Evolutionary conservation across 164 flowering plant species (phyloP).

Genomic region (Piper betle): DNA sequence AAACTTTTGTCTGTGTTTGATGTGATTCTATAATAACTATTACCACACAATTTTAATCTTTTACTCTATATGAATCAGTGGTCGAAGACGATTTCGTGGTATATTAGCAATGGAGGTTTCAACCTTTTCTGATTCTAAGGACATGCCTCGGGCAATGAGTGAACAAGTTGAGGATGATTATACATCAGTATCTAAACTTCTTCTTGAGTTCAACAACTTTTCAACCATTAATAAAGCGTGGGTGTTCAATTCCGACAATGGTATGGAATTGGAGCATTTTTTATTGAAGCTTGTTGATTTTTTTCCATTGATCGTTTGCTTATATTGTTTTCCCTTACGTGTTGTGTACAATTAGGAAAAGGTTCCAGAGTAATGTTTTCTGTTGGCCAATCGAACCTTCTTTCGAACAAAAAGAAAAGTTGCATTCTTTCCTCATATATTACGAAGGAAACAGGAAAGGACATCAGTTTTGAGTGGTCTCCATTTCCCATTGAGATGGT

Average conservation of each 20-base stretch:
- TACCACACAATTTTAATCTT: not conserved
- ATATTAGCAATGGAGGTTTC: conserved; percentile 36
- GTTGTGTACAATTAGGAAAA: conserved; percentile 26
- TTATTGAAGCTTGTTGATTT: not conserved
- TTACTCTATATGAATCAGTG: not conserved
- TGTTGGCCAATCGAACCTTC: conserved; percentile 60
- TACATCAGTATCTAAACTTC: conserved; percentile 51
- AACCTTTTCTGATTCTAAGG: conserved; percentile 21
- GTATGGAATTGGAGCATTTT: conserved; percentile 18
- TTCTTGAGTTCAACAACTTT: conserved; percentile 52
- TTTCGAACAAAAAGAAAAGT: conserved; percentile 71
- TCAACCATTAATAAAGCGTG: conserved; percentile 72
- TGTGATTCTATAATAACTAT: not conserved
- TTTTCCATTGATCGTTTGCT: not conserved
- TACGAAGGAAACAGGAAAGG: conserved; percentile 18
- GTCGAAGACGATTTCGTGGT: conserved; percentile 17
- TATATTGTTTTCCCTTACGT: not conserved
- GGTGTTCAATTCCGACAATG: conserved; percentile 45
- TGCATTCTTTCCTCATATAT: conserved; percentile 47
- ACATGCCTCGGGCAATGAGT: conserved; percentile 35
- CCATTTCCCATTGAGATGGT: conserved; percentile 85
- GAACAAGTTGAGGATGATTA: conserved; percentile 50
- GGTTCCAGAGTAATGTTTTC: conserved; percentile 64
- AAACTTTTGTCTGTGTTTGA: not conserved
- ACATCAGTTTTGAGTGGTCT: conserved; percentile 70